Evolutionary conservation across 108 stramenopile species (phyloP).

Genomic region (Nitzschia inconspicua): DNA sequence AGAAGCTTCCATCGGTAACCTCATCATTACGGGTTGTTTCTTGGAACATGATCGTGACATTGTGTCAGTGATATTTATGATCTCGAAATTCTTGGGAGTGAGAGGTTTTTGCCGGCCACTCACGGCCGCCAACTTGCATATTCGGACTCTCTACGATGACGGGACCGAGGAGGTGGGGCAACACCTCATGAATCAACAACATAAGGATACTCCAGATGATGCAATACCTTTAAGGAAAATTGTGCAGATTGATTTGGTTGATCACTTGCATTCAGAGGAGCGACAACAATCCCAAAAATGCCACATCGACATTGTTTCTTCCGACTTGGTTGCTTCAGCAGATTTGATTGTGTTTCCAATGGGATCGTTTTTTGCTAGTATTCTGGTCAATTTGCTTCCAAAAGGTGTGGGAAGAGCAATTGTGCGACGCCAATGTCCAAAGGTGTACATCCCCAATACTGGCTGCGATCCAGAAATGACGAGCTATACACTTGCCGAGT

Average conservation of each 20-base stretch:
- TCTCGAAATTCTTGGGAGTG: slow-evolving; percentile 29
- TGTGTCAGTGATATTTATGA: slow-evolving; percentile 22
- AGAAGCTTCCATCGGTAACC: slow-evolving; percentile 33
- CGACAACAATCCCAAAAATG: slow-evolving; percentile 14
- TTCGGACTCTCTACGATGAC: slow-evolving; percentile 23
- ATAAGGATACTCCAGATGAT: background rate
- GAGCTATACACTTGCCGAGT: slow-evolving; percentile 16
- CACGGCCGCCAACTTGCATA: slow-evolving; percentile 28
- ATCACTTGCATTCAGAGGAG: slow-evolving; percentile 3
- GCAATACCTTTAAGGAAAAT: background rate
- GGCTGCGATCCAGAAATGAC: slow-evolving; percentile 32
- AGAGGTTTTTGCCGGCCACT: slow-evolving; percentile 27
- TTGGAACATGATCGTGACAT: slow-evolving; percentile 31
- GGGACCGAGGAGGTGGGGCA: slow-evolving; percentile 27
- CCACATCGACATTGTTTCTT: slow-evolving; percentile 25
- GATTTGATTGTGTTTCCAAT: slow-evolving; percentile 29
- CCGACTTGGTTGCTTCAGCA: slow-evolving; percentile 20
- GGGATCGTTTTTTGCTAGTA: slow-evolving; percentile 30
- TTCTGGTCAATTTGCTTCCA: slow-evolving; percentile 26
- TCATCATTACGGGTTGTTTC: slow-evolving; percentile 33
- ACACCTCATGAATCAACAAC: slow-evolving; percentile 15
- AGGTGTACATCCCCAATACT: slow-evolving; percentile 34
- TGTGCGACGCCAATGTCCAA: slow-evolving; percentile 19
- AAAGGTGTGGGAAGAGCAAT: slow-evolving; percentile 23
- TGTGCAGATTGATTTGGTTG: slow-evolving; percentile 24